Percentiles rank a stretch among this genome's conserved stretches.
Conservation (phyloP, 768 basidiomycete genomes). For the Neoboletus subvelutipes region DNA sequence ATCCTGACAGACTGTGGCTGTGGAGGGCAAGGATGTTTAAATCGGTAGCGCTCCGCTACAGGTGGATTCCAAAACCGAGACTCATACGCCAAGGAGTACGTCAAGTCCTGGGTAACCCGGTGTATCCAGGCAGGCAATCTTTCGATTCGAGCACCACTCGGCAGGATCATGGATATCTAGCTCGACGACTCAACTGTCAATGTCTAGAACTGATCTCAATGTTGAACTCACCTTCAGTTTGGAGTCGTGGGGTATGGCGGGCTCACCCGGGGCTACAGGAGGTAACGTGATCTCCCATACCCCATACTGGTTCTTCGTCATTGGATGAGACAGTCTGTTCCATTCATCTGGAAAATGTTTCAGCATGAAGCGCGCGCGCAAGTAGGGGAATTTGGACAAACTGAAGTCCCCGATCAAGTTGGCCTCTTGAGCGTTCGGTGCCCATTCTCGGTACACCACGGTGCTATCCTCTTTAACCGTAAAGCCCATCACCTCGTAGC, state of each 20-base stretch:
- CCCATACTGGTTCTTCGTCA: slow-evolving; percentile 83
- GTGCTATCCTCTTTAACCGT: slow-evolving; percentile 64
- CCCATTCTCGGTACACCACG: slow-evolving; percentile 93
- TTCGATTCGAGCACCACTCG: slow-evolving; percentile 78
- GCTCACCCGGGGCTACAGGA: slow-evolving; percentile 61
- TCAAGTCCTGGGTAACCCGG: slow-evolving; percentile 92
- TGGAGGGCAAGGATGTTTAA: slow-evolving; percentile 75
- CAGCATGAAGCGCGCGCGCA: slow-evolving; percentile 1
- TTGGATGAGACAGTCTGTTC: slow-evolving; percentile 81
- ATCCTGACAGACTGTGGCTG: slow-evolving; percentile 71
- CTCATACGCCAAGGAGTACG: slow-evolving; percentile 89
- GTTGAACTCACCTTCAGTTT: slow-evolving; percentile 76
- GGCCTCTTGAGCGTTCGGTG: slow-evolving; percentile 83
- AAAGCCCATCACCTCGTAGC: slow-evolving; percentile 66
- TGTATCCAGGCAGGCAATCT: slow-evolving; percentile 92
- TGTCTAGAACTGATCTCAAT: background rate
- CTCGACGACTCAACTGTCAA: background rate
- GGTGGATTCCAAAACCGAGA: slow-evolving; percentile 99
- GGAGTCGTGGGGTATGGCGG: slow-evolving; percentile 90
- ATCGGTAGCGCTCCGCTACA: slow-evolving; percentile 63
- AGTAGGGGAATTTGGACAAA: slow-evolving; percentile 42
- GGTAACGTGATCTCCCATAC: slow-evolving; percentile 86
- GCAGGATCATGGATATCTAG: slow-evolving; percentile 90
- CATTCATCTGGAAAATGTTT: slow-evolving; percentile 64
- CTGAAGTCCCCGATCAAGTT: slow-evolving; percentile 95